Evolutionary conservation across 2,329 filamentous ascomycete genomes (phyloP), one percentile per base, ranked within the genome.

Genomic region (Penicillium sp.): DNA sequence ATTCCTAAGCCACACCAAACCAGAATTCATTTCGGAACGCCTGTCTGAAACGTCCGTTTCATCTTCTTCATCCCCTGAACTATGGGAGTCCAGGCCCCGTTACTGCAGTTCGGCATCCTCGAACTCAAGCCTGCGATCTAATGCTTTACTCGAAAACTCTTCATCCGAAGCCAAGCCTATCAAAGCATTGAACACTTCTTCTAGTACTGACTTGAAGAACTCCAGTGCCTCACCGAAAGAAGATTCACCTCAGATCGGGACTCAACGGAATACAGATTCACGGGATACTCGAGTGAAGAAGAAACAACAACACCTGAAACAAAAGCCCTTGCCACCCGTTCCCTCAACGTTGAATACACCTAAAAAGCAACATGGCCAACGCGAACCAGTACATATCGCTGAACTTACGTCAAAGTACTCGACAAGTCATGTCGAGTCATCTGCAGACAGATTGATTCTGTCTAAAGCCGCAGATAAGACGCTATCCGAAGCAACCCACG

Each of bases 241-340:
- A n/a, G 21, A 9, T 9, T n/a, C 28, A 9, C 40, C 38, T 24
- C 23, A 33, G 33, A 11, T 3, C 18, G 21, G 42, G 30, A 8
- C 16, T 11, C n/a, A 43, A n/a, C 30, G 28, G 11, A 23, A 35
- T 8, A 24, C 18, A 14, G 11, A 26, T 8, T 47, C 52, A 23
- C 24, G 9, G 16, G 16, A 20, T 20, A 47, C 7, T 9, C 24
- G 30, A 40, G n/a, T 2, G 11, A 46, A n/a, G n/a, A 42, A 46
- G 26, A n/a, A 16, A 11, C 20, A 47, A 26, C 30, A 48, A 45
- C 64, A 72, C 21, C 55, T 68, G 20, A 70, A 63, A 55, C 72
- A 75, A 53, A 77, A 77, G 51, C 73, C 74, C 7, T 65, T 77
- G 5, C 74, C 75, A 16, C 64, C 68, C 5, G 71, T 71, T 21